Percentiles rank a stretch among this genome's conserved stretches.
Conservation (phyloP, 306 rosid species). For the Erythrophleum fordii region DNA sequence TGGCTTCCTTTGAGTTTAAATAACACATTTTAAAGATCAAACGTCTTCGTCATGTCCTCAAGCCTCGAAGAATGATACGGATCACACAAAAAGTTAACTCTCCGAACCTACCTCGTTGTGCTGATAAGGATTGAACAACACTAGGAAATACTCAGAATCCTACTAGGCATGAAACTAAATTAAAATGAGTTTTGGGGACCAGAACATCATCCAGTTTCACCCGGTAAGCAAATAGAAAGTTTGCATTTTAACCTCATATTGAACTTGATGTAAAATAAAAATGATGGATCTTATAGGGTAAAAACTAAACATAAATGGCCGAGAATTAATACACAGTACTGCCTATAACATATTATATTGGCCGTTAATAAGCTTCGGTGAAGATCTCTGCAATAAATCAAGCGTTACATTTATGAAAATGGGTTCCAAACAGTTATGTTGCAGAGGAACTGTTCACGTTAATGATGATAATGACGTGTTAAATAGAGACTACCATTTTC, state of each 20-base stretch:
- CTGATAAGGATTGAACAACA: background rate
- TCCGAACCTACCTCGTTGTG: background rate
- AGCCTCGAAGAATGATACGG: background rate
- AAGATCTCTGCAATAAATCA: background rate
- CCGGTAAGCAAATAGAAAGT: background rate
- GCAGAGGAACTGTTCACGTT: background rate
- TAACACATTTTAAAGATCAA: constrained; percentile 20
- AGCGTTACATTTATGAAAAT: background rate
- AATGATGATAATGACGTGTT: background rate
- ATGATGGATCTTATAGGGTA: background rate
- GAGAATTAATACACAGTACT: background rate
- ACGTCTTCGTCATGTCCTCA: background rate
- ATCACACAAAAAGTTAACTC: constrained; percentile 6
- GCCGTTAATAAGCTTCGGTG: background rate
- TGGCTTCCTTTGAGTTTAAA: constrained; percentile 36
- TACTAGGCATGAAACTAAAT: background rate
- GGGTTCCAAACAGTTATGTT: background rate
- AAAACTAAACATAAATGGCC: background rate
- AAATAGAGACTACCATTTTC: background rate
- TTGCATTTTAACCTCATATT: constrained; percentile 10
- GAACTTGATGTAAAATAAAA: background rate
- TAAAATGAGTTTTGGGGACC: background rate
- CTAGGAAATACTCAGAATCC: constrained; percentile 16
- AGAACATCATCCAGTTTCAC: background rate
- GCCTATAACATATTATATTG: background rate